Conservation (phyloP, 73 alveolate genomes). For the Tetrahymena malaccensis region DNA sequence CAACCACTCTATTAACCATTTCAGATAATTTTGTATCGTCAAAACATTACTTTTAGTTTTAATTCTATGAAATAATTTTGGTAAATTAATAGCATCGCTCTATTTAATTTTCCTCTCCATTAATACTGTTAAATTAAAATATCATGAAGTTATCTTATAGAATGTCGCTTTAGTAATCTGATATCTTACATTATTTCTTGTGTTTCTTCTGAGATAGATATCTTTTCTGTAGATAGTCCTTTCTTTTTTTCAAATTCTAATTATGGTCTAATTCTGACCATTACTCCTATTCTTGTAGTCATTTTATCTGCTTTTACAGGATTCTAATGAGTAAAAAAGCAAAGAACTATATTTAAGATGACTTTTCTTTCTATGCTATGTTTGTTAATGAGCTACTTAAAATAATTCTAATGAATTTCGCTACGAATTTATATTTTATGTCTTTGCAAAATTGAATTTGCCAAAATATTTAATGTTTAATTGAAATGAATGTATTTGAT, state of each 20-base stretch:
- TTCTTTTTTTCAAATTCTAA: constrained; percentile 23
- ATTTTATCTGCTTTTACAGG: background rate
- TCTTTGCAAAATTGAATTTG: background rate
- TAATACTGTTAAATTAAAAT: background rate
- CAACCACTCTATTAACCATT: constrained; percentile 57
- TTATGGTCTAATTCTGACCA: constrained; percentile 58
- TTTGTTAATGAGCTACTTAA: background rate
- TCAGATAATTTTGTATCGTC: constrained; percentile 56
- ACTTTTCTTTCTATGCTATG: background rate
- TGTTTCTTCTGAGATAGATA: constrained; percentile 37
- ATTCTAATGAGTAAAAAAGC: background rate
- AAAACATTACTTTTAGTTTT: constrained; percentile 58
- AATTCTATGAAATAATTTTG: constrained; percentile 54
- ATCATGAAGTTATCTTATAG: too few relatives aligned
- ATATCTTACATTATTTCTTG: constrained; percentile 33
- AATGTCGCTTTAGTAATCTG: too few relatives aligned
- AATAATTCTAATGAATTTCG: background rate
- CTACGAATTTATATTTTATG: background rate
- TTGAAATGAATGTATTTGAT: too few relatives aligned
- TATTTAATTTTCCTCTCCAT: constrained; percentile 34
- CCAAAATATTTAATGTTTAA: background rate
- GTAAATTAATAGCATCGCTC: constrained; percentile 65
- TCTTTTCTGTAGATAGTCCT: constrained; percentile 16
- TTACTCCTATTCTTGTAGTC: constrained; percentile 45
- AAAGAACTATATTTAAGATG: background rate